Evolutionary conservation across 2,329 filamentous ascomycete genomes (phyloP).

Genomic region (Fusarium sacchari): DNA sequence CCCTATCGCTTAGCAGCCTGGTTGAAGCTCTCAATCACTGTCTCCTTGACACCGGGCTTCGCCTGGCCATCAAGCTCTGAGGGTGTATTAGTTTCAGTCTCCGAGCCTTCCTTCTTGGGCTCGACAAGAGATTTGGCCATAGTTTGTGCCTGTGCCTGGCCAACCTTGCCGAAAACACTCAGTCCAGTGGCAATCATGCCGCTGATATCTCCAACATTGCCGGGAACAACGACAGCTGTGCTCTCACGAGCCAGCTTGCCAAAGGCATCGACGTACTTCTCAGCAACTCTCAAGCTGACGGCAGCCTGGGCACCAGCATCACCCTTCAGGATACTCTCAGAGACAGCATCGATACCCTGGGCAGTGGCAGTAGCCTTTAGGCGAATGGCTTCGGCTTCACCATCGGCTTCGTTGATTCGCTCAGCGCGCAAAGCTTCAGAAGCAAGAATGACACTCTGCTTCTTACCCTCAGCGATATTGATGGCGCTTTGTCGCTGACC

Average conservation of each 20-base stretch:
- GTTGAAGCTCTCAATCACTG: conserved; percentile 54
- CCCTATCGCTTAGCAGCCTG: conserved; percentile 47
- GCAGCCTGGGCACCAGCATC: conserved; percentile 81
- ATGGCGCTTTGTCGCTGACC: conserved; percentile 97
- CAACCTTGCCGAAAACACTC: conserved; percentile 94
- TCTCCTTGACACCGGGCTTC: conserved; percentile 50
- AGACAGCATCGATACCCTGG: conserved; percentile 86
- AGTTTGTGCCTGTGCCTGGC: conserved; percentile 77
- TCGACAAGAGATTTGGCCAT: conserved; percentile 66
- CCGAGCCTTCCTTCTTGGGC: conserved; percentile 37
- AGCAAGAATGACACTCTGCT: conserved; percentile 95
- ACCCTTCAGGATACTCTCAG: conserved; percentile 77
- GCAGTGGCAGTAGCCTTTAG: conserved; percentile 89
- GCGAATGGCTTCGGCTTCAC: conserved; percentile 93
- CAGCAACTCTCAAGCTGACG: conserved; percentile 87
- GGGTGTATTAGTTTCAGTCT: conserved; percentile 24
- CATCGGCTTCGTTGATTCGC: conserved; percentile 90
- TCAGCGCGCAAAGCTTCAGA: conserved; percentile 91
- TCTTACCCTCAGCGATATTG: conserved; percentile 97
- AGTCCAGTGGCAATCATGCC: conserved; percentile 97
- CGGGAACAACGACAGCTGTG: conserved; percentile 93
- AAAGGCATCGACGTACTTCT: conserved; percentile 98
- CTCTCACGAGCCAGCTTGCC: conserved; percentile 92
- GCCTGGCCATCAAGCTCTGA: conserved; percentile 14
- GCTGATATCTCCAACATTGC: conserved; percentile 95